phyloP scores from a whole-genome alignment of 805 yeast genomes.

The Yamadazyma paraphyllophila region DNA sequence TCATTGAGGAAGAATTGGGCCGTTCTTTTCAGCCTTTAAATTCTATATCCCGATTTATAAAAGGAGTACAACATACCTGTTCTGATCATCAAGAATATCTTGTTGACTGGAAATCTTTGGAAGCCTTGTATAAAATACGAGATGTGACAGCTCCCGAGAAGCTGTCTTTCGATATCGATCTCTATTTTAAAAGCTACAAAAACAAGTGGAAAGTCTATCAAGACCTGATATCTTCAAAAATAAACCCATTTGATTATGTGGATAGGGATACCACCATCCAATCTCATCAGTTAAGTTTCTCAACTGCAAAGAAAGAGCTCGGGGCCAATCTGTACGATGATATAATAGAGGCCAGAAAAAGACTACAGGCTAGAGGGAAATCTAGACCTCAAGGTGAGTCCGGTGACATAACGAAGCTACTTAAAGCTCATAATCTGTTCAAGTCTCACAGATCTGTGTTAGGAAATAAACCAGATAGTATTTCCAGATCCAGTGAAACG shows the following conservation, averaged over 20 bases:
- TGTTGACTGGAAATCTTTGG: constrained; percentile 14
- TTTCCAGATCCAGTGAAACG: background rate
- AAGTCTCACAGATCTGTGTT: background rate
- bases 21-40: constrained; percentile 2
- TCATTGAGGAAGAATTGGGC: constrained; percentile 12
- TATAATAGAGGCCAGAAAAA: constrained; percentile 4
- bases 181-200: constrained; percentile 16
- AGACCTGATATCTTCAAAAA: background rate
- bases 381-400: background rate
- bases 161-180: constrained; percentile 10
- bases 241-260: constrained; percentile 6
- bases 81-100: constrained; percentile 19
- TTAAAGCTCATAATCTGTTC: background rate
- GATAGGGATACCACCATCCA: background rate
- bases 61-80: constrained; percentile 11
- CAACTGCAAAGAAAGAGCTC: constrained; percentile 7
- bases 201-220: constrained; percentile 13
- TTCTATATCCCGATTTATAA: constrained; percentile 28
- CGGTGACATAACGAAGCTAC: background rate
- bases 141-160: constrained; percentile 1
- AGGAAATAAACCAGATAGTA: too few relatives aligned
- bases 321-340: constrained; percentile 5
- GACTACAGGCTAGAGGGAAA: constrained; percentile 2
- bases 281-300: background rate
- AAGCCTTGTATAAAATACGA: constrained; percentile 18